phyloP scores from a whole-genome alignment of 495 filamentous ascomycete genomes.

The Hyaloscypha hepaticicola region DNA sequence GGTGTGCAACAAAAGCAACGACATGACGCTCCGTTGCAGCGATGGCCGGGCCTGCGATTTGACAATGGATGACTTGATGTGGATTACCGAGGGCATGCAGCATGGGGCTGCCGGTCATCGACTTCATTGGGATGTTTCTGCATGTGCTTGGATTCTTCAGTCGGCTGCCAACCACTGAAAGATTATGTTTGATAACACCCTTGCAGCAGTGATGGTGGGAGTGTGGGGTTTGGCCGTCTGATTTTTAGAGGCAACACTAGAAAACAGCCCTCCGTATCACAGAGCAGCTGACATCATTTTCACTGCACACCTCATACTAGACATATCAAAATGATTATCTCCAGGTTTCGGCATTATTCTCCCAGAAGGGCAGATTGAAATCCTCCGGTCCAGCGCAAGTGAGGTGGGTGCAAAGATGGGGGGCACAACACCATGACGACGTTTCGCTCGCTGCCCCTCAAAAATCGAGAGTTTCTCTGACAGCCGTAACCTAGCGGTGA shows the following conservation, averaged over 20 bases:
- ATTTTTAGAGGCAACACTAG: constrained; percentile 7
- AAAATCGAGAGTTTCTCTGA: constrained; percentile 1
- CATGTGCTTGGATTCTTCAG: constrained; percentile 11
- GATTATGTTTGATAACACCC: constrained; percentile 14
- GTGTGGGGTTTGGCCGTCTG: constrained; percentile 24
- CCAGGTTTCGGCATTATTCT: constrained; percentile 15
- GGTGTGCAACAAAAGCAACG: constrained; percentile 18
- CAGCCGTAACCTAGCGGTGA: no score
- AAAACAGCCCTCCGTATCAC: constrained; percentile 3
- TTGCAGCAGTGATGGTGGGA: background rate
- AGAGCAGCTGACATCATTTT: constrained; percentile 20
- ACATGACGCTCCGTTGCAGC: constrained; percentile 15
- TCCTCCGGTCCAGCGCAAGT: background rate
- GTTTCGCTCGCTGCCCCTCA: background rate
- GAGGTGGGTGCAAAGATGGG: background rate
- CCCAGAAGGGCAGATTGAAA: background rate
- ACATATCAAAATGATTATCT: constrained; percentile 9
- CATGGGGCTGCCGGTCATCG: constrained; percentile 23
- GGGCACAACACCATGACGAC: background rate
- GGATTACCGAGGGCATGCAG: constrained; percentile 11
- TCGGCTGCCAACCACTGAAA: constrained; percentile 6
- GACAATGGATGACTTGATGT: constrained; percentile 21
- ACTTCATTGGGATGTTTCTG: constrained; percentile 17
- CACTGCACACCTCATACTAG: no score
- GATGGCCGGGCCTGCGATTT: constrained; percentile 15